Base-by-base conservation (phyloP, 1,139 yeast species). In the Magnusiomyces fungicola region DNA sequence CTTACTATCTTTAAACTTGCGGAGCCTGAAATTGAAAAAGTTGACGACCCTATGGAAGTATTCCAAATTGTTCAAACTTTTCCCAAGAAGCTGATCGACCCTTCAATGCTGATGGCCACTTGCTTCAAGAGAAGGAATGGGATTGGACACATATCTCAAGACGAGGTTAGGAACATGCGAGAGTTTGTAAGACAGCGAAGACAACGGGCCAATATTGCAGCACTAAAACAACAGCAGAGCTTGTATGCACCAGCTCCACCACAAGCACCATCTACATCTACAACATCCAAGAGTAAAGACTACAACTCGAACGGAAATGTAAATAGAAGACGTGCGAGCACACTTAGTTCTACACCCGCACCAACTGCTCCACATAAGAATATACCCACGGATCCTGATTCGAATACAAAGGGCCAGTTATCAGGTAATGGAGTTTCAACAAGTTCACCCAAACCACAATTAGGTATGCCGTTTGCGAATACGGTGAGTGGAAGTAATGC, bases 11-110 rank as follows among this genome's bases (percentile, higher is more conserved):
- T 89, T 62, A 85, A 85, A 61, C 69, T 83, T 56, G 76, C 92
- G 53, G 88, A 87, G 56, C 87, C 87, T 25, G 76, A 79, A 53
- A 65, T 80, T 49, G 50, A 76, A 61, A 51, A 75, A 56, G 54
- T 61, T 19, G 23, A 38, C n/a, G 92, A 83, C 58, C 95, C 85
- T 56, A 83, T 87, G 71, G 97, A 90, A 64, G 70, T 88, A 24
- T 90, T 90, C 61, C 97, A 90, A 67, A 73, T 81, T 45, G 78
- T 92, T 61, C 98, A 92, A 65, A 81, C 83, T 55, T 78, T 76
- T 41, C 98, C 98, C 4, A 85, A 83, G 58, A 69, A 75, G 29
- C 63, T 88, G 21, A 59, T 85, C 2, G 88, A 90, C 64, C 89
- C 95, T 0, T 79, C 82, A 54, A 65, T 68, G 3, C 70, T 92